Percentiles rank a stretch among this genome's conserved stretches.
Conservation (phyloP, 1,139 yeast species). For the Yamadazyma epiphylla region DNA sequence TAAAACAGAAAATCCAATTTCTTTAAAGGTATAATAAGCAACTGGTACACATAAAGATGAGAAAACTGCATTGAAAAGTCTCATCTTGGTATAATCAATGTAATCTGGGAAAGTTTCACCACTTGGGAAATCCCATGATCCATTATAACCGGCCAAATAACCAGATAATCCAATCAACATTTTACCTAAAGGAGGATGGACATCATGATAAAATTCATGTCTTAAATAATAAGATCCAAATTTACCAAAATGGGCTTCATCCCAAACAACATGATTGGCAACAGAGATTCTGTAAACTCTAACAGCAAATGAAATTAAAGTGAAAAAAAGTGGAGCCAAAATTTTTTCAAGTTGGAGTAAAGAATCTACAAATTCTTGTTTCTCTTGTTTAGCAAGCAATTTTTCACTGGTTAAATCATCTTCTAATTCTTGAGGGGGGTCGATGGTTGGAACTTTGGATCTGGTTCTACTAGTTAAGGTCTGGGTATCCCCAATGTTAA, state of each 20-base stretch:
- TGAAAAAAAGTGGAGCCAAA: conserved; percentile 46
- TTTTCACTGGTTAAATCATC: conserved; percentile 19
- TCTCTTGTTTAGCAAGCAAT: conserved; percentile 25
- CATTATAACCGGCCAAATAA: conserved; percentile 67
- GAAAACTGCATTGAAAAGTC: conserved; percentile 62
- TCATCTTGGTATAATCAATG: conserved; percentile 55
- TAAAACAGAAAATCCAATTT: conserved; percentile 40
- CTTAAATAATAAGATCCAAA: conserved; percentile 89
- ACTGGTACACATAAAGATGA: conserved; percentile 62
- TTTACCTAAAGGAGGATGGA: conserved; percentile 96
- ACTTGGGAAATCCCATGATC: conserved; percentile 62
- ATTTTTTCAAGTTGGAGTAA: conserved; percentile 29
- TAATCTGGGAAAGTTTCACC: conserved; percentile 54
- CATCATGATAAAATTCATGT: conserved; percentile 94
- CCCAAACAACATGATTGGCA: conserved; percentile 61
- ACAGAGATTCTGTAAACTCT: conserved; percentile 51
- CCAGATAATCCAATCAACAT: conserved; percentile 97
- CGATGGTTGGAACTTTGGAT: conserved; percentile 9
- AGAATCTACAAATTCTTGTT: conserved; percentile 29
- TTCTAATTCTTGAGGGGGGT: conserved; percentile 8
- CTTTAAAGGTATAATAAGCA: conserved; percentile 56
- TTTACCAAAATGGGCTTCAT: conserved; percentile 80
- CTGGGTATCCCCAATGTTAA: conserved; percentile 8
- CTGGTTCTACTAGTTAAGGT: conserved; percentile 13
- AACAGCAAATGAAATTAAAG: conserved; percentile 45